Percentiles rank a stretch among this genome's conserved stretches.
phyloP scores from a whole-genome alignment of 192 early-diverging fungal genomes.

The Kappamyces sp. region DNA sequence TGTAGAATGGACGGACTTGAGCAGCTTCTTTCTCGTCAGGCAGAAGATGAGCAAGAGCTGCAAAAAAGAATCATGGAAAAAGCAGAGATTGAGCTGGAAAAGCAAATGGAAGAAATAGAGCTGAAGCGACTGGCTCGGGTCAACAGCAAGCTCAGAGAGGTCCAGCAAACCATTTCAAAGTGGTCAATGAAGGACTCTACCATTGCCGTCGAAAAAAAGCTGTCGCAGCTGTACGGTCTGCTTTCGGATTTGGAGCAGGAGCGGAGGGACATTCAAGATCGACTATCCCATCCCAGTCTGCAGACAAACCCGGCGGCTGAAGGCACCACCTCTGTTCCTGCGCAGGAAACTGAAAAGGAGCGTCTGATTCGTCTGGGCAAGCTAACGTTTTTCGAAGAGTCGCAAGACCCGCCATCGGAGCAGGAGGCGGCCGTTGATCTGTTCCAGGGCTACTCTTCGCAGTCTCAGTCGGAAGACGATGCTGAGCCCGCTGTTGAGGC shows the following conservation, averaged over 20 bases:
- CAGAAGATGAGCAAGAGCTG: constrained; percentile 29
- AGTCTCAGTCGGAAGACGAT: constrained; percentile 14
- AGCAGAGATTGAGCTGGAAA: constrained; percentile 24
- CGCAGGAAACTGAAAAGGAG: constrained; percentile 53
- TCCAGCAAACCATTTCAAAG: neutral
- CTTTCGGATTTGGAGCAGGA: constrained; percentile 28
- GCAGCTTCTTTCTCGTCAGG: too few species aligned
- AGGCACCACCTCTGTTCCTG: constrained; percentile 21
- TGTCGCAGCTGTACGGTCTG: constrained; percentile 11
- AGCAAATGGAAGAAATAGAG: constrained; percentile 29
- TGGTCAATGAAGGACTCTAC: neutral
- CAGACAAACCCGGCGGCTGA: constrained; percentile 28
- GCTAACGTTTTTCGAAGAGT: neutral
- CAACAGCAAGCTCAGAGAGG: constrained; percentile 12
- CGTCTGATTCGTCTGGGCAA: constrained; percentile 62
- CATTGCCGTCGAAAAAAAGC: constrained; percentile 19
- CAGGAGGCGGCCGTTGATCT: constrained; percentile 2
- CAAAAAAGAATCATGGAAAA: constrained; percentile 15
- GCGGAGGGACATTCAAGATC: constrained; percentile 38
- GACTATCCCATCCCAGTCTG: constrained; percentile 23
- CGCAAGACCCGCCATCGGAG: neutral
- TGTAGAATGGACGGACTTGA: too few species aligned
- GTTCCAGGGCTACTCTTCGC: neutral
- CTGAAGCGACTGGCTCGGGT: constrained; percentile 26
- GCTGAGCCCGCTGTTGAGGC: constrained; percentile 5